These are phyloP conservation scores for Goffeauzyma gilvescens DNA, from an alignment of 768 basidiomycete genomes.

Conservation along the genomic window DNA sequence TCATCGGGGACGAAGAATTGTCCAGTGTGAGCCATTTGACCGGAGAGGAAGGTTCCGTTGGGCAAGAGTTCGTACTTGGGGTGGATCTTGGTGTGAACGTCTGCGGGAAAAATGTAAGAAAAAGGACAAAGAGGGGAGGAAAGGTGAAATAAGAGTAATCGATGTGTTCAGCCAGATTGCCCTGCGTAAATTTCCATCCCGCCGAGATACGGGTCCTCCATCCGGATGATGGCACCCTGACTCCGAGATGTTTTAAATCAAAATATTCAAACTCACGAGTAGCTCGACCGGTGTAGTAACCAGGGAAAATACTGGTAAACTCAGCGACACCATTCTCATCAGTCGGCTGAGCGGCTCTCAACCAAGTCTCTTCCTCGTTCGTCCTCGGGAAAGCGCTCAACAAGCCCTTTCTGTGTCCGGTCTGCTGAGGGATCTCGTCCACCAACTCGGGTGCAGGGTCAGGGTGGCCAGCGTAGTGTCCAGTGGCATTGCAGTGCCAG, in stretches of 20 bases:
- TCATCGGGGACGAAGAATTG: conserved; percentile 29
- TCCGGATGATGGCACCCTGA: background rate
- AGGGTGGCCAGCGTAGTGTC: conserved; percentile 27
- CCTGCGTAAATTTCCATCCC: too few species aligned
- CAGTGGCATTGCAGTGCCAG: conserved; percentile 21
- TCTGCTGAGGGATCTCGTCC: conserved; percentile 20
- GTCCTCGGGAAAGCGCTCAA: conserved; percentile 24
- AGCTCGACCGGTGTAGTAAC: conserved; percentile 11
- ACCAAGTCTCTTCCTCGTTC: conserved; percentile 28
- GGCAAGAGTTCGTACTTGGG: conserved; percentile 9
- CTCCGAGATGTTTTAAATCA: background rate
- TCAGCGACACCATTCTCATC: conserved; percentile 29
- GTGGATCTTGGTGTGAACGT: conserved; percentile 10
- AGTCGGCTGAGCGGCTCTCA: conserved; percentile 26
- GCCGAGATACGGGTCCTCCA: too few species aligned
- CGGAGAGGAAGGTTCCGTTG: conserved; percentile 12
- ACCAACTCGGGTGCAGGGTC: conserved; percentile 17
- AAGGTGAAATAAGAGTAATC: too few species aligned
- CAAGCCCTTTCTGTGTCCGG: conserved; percentile 25
- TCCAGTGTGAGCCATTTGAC: conserved; percentile 24
- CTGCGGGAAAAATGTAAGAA: conserved; percentile 1
- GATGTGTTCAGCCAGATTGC: too few species aligned
- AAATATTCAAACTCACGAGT: conserved; percentile 6
- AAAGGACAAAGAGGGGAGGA: too few species aligned
- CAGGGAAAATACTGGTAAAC: conserved; percentile 20